Base-by-base conservation (phyloP, 1,284 basidiomycete genomes). In the Tylopilus orsonianus region DNA sequence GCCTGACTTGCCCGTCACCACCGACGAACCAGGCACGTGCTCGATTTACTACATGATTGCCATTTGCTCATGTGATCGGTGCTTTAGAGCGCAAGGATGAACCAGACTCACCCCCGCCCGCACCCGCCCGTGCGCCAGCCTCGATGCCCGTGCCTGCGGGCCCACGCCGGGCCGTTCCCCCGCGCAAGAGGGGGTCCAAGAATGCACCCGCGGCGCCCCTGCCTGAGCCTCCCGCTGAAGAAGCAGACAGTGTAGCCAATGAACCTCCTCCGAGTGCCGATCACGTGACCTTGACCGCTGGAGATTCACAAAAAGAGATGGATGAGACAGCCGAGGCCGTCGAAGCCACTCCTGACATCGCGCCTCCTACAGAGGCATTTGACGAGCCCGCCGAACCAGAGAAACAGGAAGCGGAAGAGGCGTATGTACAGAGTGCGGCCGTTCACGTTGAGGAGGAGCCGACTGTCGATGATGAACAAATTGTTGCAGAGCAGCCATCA, bases 101-200 rank as follows among this genome's bases (percentile, higher is more conserved):
- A 1, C 61, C 66, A 19, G 57, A 71, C 10, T 47, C 60, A 9
- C 13, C 66, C 59, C 40, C 46, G 56, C 37, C 52, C 60, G 39
- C 50, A 16, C 32, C 59, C 52, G 0, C 30, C 3, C 75, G 71
- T 33, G 67, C 67, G 18, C 75, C 81, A 3, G 51, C 60, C 7
- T 72, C 79, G 1, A 90, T 90, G 85, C 87, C 87, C n/a, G 70
- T 86, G 4, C 85, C 87, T 13, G 74, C 75, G n/a, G 82, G 65
- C 9, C 87, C 87, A 33, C 78, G 81, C 38, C 77, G 87, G 5
- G 75, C 83, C 14, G 83, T 71, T 4, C 87, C 85, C 37, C 87
- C 87, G 4, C 74, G 87, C 41, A 84, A 78, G 69, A 84, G 83
- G 57, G 54, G 72, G 3, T 68, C 69, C 32, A 85, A 82, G 55